Base-by-base conservation (phyloP, 495 filamentous ascomycete genomes). In the Neurospora sp. region DNA sequence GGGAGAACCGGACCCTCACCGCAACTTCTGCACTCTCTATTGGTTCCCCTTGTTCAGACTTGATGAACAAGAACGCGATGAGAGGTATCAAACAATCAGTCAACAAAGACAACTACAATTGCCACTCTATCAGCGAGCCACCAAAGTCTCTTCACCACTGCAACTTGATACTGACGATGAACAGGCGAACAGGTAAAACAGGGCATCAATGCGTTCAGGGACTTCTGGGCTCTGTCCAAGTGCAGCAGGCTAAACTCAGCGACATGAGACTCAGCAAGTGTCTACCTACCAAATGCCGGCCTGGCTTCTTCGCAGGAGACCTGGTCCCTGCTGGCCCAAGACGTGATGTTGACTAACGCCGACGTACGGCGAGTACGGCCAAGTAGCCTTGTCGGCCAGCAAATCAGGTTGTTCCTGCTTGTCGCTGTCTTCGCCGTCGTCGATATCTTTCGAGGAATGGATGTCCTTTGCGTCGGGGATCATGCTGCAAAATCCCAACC, bases 11-110 rank as follows among this genome's bases (percentile, higher is more conserved):
- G 54, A 42, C 71, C 69, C 75, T 73, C 77, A 78, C 77, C 77
- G 77, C 77, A 78, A 78, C 37, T 76, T 76, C 71, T 73, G 42
- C 66, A 45, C 69, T 77, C 71, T 62, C 28, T 34, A 34, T 66
- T 66, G 24, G 54, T 66, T 66, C 54, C 54, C 54, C 54, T 31
- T 66, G 31, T 28, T 66, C 28, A 66, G 54, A 62, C 54, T 62
- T 62, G 54, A 62, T 21, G 45, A 48, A 54, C 21, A 54, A 54
- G 3, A 54, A n/a, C n/a, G 40, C 24, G 5, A 62, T 59, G 24
- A 66, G 15, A 66, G 54, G 15, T 36, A 66, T 34, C 54, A 62
- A 34, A 34, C 28, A 62, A 28, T 62, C 28, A 66, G 28, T 17
- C 28, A 59, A 28, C 48, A 28, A 28, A 59, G 54, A 66, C 54